Evolutionary conservation across 169 alveolate species (phyloP).

Genomic region (Eimeria mitis): DNA sequence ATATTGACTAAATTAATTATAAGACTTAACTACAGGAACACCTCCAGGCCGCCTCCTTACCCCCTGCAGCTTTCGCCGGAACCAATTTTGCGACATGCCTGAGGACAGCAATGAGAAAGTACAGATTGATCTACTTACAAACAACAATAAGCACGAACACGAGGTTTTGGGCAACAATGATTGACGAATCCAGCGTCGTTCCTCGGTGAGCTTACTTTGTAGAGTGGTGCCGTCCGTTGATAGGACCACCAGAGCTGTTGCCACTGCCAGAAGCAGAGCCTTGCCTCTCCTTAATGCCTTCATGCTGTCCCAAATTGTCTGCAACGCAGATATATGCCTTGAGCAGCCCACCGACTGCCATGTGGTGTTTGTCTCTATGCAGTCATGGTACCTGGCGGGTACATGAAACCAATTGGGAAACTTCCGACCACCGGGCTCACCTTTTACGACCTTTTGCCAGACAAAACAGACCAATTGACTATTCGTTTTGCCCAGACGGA

Average conservation of each 20-base stretch:
- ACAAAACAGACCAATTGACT: not conserved
- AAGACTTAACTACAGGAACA: not conserved
- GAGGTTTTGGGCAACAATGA: not conserved
- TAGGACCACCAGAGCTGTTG: not conserved
- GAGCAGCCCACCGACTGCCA: not conserved
- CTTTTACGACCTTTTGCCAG: not conserved
- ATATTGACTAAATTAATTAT: not conserved
- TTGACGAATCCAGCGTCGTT: not conserved
- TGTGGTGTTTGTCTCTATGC: not conserved
- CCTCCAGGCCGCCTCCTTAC: not conserved
- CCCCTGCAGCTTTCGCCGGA: not conserved
- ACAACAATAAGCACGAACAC: too few relatives aligned
- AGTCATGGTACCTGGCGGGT: not conserved
- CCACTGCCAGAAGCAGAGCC: constrained; percentile 52
- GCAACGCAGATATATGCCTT: not conserved
- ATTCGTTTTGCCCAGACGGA: not conserved
- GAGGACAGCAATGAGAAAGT: not conserved
- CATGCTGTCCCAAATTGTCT: not conserved
- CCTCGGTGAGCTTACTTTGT: constrained; percentile 5
- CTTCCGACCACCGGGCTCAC: not conserved
- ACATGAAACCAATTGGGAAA: not conserved
- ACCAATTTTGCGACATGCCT: constrained; percentile 41
- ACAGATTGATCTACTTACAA: too few relatives aligned
- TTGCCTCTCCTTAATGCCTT: not conserved
- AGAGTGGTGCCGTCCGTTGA: not conserved